These are phyloP conservation scores for Auriscalpium vulgare DNA, from an alignment of 768 basidiomycete species.

Conservation along the genomic window DNA sequence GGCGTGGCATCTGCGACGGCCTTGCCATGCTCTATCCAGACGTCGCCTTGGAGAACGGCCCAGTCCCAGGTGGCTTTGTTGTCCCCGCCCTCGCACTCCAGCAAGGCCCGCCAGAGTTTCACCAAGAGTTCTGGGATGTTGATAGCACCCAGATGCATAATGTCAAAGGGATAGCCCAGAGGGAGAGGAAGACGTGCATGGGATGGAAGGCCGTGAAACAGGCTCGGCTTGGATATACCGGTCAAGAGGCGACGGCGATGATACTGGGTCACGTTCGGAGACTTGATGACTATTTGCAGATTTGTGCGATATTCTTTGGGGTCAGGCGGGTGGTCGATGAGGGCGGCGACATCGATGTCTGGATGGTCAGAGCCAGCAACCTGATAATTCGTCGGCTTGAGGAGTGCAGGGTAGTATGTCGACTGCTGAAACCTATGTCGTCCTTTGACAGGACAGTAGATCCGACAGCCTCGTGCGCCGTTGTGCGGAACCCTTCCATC, in stretches of 20 bases:
- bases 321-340: neutral
- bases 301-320: constrained; percentile 13
- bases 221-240: constrained; percentile 30
- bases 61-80: constrained; percentile 16
- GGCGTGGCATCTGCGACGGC: neutral
- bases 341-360: constrained; percentile 19
- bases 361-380: constrained; percentile 22
- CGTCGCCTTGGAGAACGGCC: constrained; percentile 17
- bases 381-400: constrained; percentile 19
- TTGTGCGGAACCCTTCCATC: constrained; percentile 29
- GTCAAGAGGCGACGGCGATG: constrained; percentile 18
- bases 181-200: constrained; percentile 14
- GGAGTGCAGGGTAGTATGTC: constrained; percentile 27
- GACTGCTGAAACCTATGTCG: constrained; percentile 18
- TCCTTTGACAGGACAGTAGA: constrained; percentile 25
- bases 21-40: neutral
- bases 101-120: constrained; percentile 24
- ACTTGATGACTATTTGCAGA: constrained; percentile 12
- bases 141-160: constrained; percentile 32
- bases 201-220: constrained; percentile 24
- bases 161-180: constrained; percentile 24
- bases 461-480: constrained; percentile 27
- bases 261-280: constrained; percentile 22
- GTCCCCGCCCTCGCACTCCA: constrained; percentile 20
- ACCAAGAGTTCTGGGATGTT: constrained; percentile 31